Percentiles rank a stretch among this genome's conserved stretches.
phyloP scores from a whole-genome alignment of 495 filamentous ascomycete genomes.

The Friedmanniomyces endolithicus region DNA sequence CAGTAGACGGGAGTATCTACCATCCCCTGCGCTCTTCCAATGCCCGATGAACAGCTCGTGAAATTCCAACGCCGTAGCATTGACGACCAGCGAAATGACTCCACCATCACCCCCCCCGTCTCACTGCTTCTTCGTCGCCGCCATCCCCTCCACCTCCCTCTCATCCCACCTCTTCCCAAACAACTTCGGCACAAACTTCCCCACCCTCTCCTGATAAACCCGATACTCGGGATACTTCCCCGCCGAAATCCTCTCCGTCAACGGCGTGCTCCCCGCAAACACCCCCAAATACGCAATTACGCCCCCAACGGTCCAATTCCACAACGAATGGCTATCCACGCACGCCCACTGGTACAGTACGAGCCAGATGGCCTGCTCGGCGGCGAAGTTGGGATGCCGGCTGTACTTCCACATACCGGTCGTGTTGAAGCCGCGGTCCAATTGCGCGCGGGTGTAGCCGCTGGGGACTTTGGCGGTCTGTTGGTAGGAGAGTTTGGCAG shows the following conservation, averaged over 20 bases:
- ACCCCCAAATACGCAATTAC: constrained; percentile 55
- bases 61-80: too few species aligned
- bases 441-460: constrained; percentile 52
- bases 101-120: constrained; percentile 9
- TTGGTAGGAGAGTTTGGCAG: constrained; percentile 64
- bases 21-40: too few species aligned
- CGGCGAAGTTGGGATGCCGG: constrained; percentile 87
- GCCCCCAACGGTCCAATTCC: constrained; percentile 72
- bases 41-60: too few species aligned
- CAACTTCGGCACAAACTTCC: constrained; percentile 64
- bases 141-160: constrained; percentile 11
- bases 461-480: constrained; percentile 55
- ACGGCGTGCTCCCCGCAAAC: constrained; percentile 76
- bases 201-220: constrained; percentile 70
- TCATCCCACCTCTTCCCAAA: constrained; percentile 24
- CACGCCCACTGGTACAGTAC: constrained; percentile 76
- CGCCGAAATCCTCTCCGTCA: constrained; percentile 71
- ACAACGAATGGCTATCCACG: constrained; percentile 52
- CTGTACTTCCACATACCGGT: constrained; percentile 74
- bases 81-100: background rate
- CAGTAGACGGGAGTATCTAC: too few species aligned
- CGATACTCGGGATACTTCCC: constrained; percentile 82
- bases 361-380: constrained; percentile 88
- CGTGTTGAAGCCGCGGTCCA: constrained; percentile 84
- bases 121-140: constrained; percentile 1